phyloP scores from a whole-genome alignment of 345 rosid genomes.

The Linum lewisii region DNA sequence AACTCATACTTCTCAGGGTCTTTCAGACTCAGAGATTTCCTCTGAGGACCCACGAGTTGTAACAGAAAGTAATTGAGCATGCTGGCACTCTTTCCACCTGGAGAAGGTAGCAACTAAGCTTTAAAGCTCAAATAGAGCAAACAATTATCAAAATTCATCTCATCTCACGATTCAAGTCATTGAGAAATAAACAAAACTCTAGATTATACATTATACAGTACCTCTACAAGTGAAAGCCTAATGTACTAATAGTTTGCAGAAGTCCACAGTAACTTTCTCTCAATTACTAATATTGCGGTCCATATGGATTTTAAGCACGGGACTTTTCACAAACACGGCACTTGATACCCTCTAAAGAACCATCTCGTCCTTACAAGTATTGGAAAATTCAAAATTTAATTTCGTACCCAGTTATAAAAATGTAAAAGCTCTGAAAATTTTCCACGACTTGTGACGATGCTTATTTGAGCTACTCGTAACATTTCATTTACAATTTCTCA shows the following conservation, averaged over 20 bases:
- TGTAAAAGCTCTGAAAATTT: not conserved
- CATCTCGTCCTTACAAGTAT: not conserved
- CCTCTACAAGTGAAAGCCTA: no score
- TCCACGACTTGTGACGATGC: not conserved
- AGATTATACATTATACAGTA: not conserved
- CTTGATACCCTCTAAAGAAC: not conserved
- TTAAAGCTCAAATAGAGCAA: no score
- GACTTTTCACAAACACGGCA: no score
- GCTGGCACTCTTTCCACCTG: conserved; percentile 93
- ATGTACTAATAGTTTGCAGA: no score
- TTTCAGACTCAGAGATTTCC: conserved; percentile 77
- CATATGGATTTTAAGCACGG: not conserved
- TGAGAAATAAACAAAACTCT: no score
- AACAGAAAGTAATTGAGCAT: conserved; percentile 95
- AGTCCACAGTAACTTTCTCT: not conserved
- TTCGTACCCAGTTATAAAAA: no score
- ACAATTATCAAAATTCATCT: conserved; percentile 5
- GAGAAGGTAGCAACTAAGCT: no score
- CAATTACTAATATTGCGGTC: not conserved
- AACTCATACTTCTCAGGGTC: conserved; percentile 97
- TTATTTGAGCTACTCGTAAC: no score
- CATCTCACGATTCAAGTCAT: no score
- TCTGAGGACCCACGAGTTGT: conserved; percentile 96
- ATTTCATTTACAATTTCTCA: no score
- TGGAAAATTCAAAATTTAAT: no score